Base-by-base conservation (phyloP, 257 asterid genomes). In the Handroanthus guayacan region DNA sequence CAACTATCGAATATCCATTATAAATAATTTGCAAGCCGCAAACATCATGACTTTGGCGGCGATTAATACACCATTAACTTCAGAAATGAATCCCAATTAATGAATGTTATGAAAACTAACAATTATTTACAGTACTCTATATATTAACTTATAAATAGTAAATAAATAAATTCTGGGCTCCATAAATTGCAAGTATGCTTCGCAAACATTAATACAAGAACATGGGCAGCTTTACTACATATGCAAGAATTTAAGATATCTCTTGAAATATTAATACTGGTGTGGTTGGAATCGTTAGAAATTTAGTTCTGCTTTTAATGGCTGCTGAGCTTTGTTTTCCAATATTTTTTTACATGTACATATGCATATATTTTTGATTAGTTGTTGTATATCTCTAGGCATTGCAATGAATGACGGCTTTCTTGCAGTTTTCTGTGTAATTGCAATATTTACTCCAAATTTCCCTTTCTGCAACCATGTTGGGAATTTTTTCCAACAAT, bases 331-430 rank as follows among this genome's bases (percentile, higher is more conserved):
- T 69, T 79, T 51, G n/a, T 51, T 51, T 14, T 48, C 9, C 13
- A 9, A 6, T 39, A 43, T 69, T 10, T 38, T 3, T 34, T 14
- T 58, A 43, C 14, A 12, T 60, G 63, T 48, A 4, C n/a, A 60
- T 58, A 51, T 74, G 16, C 20, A 58, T 52, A 8, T 75, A 54
- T 65, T 1, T 69, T 9, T 58, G 9, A 71, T 57, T 3, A 1
- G 39, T 20, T 20, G 8, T 36, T 51, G 14, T 3, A 20, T 84
- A 85, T 77, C 80, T 61, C 51, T 75, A 79, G 74, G 89, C 91
- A 89, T 88, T 87, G 89, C 91, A 89, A 89, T 87, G 88, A 91
- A 86, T 88, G 88, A 82, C 82, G 74, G 67, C 71, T 79, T 80
- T 63, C 82, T 86, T 77, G 87, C 90, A 77, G 80, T 82, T 88